Evolutionary conservation across 2,329 filamentous ascomycete species (phyloP), one percentile per base, ranked within the genome.

Genomic region (Paecilomyces dactylethromorphus): DNA sequence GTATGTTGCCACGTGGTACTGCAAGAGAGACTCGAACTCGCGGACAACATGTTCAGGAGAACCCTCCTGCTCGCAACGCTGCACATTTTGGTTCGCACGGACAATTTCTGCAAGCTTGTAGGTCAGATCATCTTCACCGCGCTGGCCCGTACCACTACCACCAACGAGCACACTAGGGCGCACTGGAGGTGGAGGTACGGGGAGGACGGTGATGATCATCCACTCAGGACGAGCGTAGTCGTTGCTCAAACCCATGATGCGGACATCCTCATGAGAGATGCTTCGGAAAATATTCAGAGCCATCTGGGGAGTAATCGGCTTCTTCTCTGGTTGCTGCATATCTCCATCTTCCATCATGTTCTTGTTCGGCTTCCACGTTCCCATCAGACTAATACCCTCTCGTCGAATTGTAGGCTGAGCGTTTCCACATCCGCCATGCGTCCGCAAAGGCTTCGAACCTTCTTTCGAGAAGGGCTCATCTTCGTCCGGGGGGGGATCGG

Each of bases 51-150:
- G 94, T 63, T 90, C 87, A 0, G 94, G 92, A 3, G 92, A 92
- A 59, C 94, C 94, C 74, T 97, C 92, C 60, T 90, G 86, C 68
- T 96, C 91, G 60, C 92, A 94, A 66, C 94, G 88, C 66, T 90
- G 87, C 58, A 99, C 92, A 68, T 96, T 97, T 66, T 90, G 89
- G 78, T 99, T 99, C 67, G 94, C 93, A 65, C 94, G 92, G 67
- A 99, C 94, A 69, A 99, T 97, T 76, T 99, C 94, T 69, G 92
- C 92, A 32, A 99, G 82, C 79, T 99, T 99, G 84, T 97, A 99
- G 0, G 94, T 99, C 83, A 99, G 84, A 82, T 99, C 95, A 74
- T 99, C 94, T 78, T 99, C 94, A 72, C 94, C 94, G 63, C 94
- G 89, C 81, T 93, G 87, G 63, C 94, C 94, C 65, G 91, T 90